Conservation (phyloP, 371 early-diverging fungal species). For the Mucor racemosus region DNA sequence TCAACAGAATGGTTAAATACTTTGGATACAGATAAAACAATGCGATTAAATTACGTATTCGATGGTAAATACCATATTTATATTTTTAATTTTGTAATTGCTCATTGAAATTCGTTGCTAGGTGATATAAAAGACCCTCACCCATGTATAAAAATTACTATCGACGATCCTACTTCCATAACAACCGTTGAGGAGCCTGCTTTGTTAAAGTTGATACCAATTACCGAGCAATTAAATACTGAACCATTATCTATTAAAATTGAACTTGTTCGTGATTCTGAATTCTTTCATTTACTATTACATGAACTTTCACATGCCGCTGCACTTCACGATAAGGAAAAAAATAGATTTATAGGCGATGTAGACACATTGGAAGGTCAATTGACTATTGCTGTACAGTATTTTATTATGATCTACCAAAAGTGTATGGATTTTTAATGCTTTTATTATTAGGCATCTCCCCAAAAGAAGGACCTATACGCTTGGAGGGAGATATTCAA, state of each 20-base stretch:
- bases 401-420: neutral
- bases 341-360: slow-evolving; percentile 40
- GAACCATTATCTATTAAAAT: slow-evolving; percentile 44
- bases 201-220: slow-evolving; percentile 22
- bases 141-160: slow-evolving; percentile 44
- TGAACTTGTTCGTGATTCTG: slow-evolving; percentile 59
- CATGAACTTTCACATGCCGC: slow-evolving; percentile 54
- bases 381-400: slow-evolving; percentile 47
- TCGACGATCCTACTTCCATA: slow-evolving; percentile 28
- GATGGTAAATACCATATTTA: slow-evolving; percentile 40
- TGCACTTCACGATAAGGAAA: slow-evolving; percentile 44
- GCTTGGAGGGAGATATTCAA: slow-evolving; percentile 75
- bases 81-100: neutral
- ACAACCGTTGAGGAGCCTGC: slow-evolving; percentile 16
- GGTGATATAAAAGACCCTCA: slow-evolving; percentile 42
- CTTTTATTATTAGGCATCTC: slow-evolving; percentile 18
- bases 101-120: neutral
- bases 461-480: slow-evolving; percentile 47
- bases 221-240: slow-evolving; percentile 18
- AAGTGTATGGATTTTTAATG: neutral
- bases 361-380: slow-evolving; percentile 48
- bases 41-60: slow-evolving; percentile 48
- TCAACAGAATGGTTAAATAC: slow-evolving; percentile 39
- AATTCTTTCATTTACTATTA: slow-evolving; percentile 59
- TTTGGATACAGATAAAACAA: slow-evolving; percentile 28